A percentile compares a stretch with the other conserved stretches of the same genome.
phyloP scores from a whole-genome alignment of 2,329 filamentous ascomycete genomes.

The Colletotrichum coccodes region DNA sequence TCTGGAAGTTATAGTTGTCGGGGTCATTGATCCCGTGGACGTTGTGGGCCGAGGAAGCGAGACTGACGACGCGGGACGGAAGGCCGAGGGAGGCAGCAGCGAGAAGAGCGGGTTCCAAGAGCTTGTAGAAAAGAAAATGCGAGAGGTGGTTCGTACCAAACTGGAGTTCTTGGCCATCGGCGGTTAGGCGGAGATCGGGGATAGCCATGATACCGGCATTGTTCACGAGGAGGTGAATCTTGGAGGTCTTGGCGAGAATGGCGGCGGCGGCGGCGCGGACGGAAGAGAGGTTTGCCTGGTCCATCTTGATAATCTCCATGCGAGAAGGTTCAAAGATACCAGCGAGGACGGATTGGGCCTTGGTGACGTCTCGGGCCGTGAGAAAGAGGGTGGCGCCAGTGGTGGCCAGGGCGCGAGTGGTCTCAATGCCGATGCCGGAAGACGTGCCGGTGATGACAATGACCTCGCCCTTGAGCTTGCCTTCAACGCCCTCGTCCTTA shows the following conservation, averaged over 20 bases:
- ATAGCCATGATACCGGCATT: constrained; percentile 54
- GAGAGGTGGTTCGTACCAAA: constrained; percentile 57
- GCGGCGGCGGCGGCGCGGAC: constrained; percentile 48
- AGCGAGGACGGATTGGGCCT: constrained; percentile 37
- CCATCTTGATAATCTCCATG: constrained; percentile 44
- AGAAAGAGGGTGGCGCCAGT: constrained; percentile 44
- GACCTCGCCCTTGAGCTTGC: constrained; percentile 47
- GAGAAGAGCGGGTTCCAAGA: constrained; percentile 54
- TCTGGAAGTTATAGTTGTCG: constrained; percentile 32
- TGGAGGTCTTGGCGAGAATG: constrained; percentile 39
- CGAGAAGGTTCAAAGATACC: constrained; percentile 27
- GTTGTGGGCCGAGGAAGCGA: constrained; percentile 39
- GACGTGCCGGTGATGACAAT: constrained; percentile 55
- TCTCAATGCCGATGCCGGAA: constrained; percentile 56
- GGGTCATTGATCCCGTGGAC: constrained; percentile 23
- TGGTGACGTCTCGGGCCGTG: constrained; percentile 38
- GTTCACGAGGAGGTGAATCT: constrained; percentile 55
- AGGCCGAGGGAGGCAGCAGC: constrained; percentile 37
- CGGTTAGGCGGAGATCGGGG: constrained; percentile 43
- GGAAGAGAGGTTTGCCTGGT: constrained; percentile 43
- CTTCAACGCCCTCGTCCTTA: constrained; percentile 45
- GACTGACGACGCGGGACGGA: constrained; percentile 49
- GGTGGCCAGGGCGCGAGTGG: constrained; percentile 51
- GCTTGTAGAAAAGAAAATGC: constrained; percentile 57
- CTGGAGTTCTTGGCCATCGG: constrained; percentile 55